These are phyloP conservation scores for Aspergillus aculeatus DNA, from an alignment of 2,329 filamentous ascomycete genomes.

Conservation along the genomic window DNA sequence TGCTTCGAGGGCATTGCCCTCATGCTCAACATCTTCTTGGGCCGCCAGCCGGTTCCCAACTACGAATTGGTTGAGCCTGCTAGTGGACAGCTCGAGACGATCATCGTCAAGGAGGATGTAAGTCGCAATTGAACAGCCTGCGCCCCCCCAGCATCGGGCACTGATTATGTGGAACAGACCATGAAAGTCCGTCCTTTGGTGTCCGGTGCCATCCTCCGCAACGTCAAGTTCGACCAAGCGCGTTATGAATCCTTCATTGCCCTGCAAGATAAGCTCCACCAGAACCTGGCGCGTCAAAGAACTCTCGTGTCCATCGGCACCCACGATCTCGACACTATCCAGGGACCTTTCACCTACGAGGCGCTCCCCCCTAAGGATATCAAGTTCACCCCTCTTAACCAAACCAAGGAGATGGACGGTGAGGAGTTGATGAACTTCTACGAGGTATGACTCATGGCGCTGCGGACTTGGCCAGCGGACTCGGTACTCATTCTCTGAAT, in stretches of 20 bases:
- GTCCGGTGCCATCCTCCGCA: conserved; percentile 82
- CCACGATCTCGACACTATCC: conserved; percentile 88
- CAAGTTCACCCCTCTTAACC: conserved; percentile 86
- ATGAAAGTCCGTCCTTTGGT: conserved; percentile 80
- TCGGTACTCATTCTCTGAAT: conserved; percentile 18
- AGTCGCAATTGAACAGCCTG: conserved; percentile 20
- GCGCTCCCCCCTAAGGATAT: conserved; percentile 89
- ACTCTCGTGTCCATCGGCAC: conserved; percentile 97
- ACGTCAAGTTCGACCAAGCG: conserved; percentile 86
- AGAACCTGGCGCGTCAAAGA: conserved; percentile 88
- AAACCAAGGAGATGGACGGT: conserved; percentile 81
- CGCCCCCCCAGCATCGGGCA: background rate
- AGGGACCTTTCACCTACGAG: conserved; percentile 96
- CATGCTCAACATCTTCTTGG: conserved; percentile 93
- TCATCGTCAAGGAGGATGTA: conserved; percentile 71
- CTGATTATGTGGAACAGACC: conserved; percentile 50
- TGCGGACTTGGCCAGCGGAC: background rate
- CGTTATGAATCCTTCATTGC: conserved; percentile 97
- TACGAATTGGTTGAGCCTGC: conserved; percentile 73
- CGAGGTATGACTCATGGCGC: conserved; percentile 50
- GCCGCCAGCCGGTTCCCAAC: conserved; percentile 71
- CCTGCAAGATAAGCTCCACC: conserved; percentile 96
- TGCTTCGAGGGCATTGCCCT: conserved; percentile 96
- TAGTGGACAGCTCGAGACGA: conserved; percentile 71
- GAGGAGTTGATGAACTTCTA: conserved; percentile 93